These are phyloP conservation scores for Pseudogymnoascus sp. DNA, from an alignment of 2,329 filamentous ascomycete genomes.

Conservation along the genomic window DNA sequence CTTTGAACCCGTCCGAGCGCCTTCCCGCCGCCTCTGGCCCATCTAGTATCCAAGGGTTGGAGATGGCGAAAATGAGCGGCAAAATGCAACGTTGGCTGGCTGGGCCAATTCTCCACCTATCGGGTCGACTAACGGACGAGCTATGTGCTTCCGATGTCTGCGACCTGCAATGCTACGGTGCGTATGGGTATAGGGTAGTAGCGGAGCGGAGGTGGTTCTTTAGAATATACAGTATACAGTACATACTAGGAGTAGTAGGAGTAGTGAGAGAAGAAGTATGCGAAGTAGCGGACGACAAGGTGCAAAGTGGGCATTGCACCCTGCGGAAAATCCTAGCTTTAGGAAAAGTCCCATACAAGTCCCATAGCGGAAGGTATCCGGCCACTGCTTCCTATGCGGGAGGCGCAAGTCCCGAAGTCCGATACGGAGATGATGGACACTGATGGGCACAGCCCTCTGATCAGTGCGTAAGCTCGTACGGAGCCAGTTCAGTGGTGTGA, in stretches of 20 bases:
- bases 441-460: background rate
- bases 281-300: too few species aligned
- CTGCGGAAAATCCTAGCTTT: background rate
- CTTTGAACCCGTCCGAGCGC: background rate
- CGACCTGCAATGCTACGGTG: background rate
- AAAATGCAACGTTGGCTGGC: background rate
- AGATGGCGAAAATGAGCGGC: background rate
- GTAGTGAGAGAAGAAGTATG: too few species aligned
- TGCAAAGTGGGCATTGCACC: background rate
- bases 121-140: background rate
- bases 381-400: background rate
- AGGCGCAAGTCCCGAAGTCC: background rate
- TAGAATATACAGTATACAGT: too few species aligned
- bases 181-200: background rate
- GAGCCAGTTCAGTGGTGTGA: background rate
- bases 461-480: background rate
- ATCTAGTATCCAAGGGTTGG: background rate
- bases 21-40: background rate
- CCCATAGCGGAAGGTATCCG: background rate
- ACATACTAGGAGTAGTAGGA: too few species aligned
- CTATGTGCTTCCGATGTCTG: background rate
- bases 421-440: background rate
- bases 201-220: background rate
- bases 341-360: background rate
- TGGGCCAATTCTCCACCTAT: background rate